Base-by-base conservation (phyloP, 371 early-diverging fungal genomes). In the Mortierella sp. region DNA sequence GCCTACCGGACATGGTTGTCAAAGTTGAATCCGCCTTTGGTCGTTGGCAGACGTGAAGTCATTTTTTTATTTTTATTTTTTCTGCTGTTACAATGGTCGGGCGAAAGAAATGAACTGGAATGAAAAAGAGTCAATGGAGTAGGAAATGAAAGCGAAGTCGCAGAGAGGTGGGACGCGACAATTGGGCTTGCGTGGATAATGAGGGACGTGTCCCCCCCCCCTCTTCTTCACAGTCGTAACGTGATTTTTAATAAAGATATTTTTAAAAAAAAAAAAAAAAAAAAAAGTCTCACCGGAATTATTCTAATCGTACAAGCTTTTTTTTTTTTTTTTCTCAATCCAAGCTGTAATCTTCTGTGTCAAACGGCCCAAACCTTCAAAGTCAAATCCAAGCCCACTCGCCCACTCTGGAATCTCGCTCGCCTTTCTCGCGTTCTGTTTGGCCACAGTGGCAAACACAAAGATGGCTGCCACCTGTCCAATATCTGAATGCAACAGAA, bases 1-100 rank as follows among this genome's bases (percentile, higher is more conserved):
- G 57, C 72, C n/a, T 83, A 93, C 95, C 95, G 88, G 29, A 86
- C 82, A 81, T 88, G 91, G 86, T 93, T 92, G 25, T 95, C 95
- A 84, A 95, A 95, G 86, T 86, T 92, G 83, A 95, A 95, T 12
- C 95, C 95, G 61, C 92, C 86, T 52, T 84, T 87, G 69, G 86
- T 51, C 57, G 66, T 66, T 45, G 70, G 80, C 61, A 79, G 64
- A 66, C 74, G 68, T 12, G 80, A 73, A 44, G 73, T 73, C 80
- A 79, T 79, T 18, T 29, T 26, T n/a, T n/a, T n/a, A n/a, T n/a
- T n/a, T n/a, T n/a, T n/a, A n/a, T n/a, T n/a, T n/a, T n/a, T n/a
- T n/a, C n/a, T 59, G 45, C 30, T 16, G 53, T 21, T 16, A 9
- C 12, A 11, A 23, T 2, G 23, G 9, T 12, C 21, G 23, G 9